Evolutionary conservation across 2,329 filamentous ascomycete genomes (phyloP).

Genomic region (Blumeria hordei): DNA sequence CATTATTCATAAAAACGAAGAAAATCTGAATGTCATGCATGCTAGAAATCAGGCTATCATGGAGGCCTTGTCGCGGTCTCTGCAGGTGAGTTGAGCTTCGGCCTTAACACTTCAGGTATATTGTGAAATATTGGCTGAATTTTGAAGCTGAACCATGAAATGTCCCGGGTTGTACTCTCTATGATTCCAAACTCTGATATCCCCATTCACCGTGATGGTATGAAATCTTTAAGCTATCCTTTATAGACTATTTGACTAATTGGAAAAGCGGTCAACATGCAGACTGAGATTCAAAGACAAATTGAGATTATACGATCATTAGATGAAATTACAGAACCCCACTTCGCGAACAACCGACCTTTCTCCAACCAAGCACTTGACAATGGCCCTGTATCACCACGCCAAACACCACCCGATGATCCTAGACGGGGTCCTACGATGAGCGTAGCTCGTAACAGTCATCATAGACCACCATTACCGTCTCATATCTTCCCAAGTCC

Average conservation of each 20-base stretch:
- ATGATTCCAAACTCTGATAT: constrained; percentile 55
- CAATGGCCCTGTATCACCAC: constrained; percentile 62
- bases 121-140: constrained; percentile 6
- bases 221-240: constrained; percentile 14
- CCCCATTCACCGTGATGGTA: constrained; percentile 60
- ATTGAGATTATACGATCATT: constrained; percentile 29
- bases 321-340: constrained; percentile 42
- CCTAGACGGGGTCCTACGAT: constrained; percentile 42
- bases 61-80: constrained; percentile 53
- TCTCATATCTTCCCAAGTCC: constrained; percentile 61
- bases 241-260: not conserved
- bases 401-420: constrained; percentile 70
- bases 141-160: constrained; percentile 57
- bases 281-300: constrained; percentile 36
- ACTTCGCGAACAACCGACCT: constrained; percentile 36
- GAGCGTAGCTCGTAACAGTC: constrained; percentile 27
- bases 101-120: not conserved
- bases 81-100: constrained; percentile 26
- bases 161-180: constrained; percentile 50
- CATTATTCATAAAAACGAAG: constrained; percentile 60
- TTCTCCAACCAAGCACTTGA: constrained; percentile 37
- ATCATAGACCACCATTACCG: constrained; percentile 46
- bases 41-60: constrained; percentile 60
- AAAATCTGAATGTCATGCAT: constrained; percentile 55
- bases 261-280: constrained; percentile 26